These are phyloP conservation scores for Tulasnella sp. DNA, from an alignment of 768 basidiomycete genomes.

Conservation along the genomic window DNA sequence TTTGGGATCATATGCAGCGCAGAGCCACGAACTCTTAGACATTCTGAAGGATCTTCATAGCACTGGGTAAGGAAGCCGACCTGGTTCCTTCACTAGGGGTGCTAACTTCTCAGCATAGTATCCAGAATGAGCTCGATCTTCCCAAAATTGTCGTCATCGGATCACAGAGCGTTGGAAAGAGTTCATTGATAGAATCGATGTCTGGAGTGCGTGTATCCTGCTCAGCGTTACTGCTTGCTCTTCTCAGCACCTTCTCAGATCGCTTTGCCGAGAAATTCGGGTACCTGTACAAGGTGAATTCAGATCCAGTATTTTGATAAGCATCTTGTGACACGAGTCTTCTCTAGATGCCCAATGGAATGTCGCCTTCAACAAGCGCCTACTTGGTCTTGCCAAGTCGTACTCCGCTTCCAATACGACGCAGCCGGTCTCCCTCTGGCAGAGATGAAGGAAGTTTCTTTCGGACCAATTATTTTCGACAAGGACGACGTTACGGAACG, in stretches of 20 bases:
- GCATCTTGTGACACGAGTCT: not conserved
- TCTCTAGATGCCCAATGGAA: conserved; percentile 34
- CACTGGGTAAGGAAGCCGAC: not conserved
- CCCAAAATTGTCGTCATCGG: conserved; percentile 69
- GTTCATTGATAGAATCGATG: conserved; percentile 68
- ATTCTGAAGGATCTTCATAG: not conserved
- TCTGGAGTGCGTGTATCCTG: conserved; percentile 31
- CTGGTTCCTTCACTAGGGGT: not conserved
- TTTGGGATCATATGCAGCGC: not conserved
- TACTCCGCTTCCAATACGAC: conserved; percentile 30
- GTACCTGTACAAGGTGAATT: conserved; percentile 62
- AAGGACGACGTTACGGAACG: conserved; percentile 39
- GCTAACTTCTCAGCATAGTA: not conserved
- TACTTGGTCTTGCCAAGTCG: conserved; percentile 32
- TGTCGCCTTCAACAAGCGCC: conserved; percentile 27
- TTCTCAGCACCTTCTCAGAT: conserved; percentile 32
- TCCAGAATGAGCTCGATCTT: conserved; percentile 49
- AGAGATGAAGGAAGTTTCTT: conserved; percentile 21
- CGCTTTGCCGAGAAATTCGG: conserved; percentile 56
- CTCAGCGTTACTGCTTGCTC: not conserved
- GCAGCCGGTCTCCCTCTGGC: not conserved
- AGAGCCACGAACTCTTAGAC: not conserved
- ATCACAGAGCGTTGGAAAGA: conserved; percentile 66
- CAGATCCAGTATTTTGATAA: not conserved
- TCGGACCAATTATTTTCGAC: conserved; percentile 10